Base-by-base conservation (phyloP, 1,284 basidiomycete species). In the Peniophora sp. region DNA sequence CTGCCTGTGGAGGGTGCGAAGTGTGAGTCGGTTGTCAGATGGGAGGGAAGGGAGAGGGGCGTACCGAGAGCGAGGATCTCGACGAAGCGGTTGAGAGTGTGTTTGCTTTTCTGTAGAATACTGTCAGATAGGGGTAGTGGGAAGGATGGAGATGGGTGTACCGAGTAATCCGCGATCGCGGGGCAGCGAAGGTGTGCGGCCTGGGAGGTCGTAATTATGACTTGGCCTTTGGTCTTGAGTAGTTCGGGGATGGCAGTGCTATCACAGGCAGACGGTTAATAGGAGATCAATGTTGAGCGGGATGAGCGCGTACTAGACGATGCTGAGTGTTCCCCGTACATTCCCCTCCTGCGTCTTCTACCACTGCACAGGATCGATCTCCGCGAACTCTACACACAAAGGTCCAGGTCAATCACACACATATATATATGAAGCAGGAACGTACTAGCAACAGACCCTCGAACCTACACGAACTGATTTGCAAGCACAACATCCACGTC, bases 401-500 rank as follows among this genome's bases (percentile, higher is more conserved):
- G 5, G 12, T 6, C 12, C 12, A 32, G 12, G n/a, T n/a, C n/a
- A n/a, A n/a, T n/a, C n/a, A n/a, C n/a, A n/a, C n/a, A 32, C 5
- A 41, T n/a, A n/a, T n/a, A n/a, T n/a, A n/a, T n/a, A n/a, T n/a
- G 39, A 32, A 32, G 39, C 39, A 41, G n/a, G 20, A 8, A 41
- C n/a, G 5, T 15, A 41, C 20, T n/a, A 6, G 6, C 39, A 22
- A 41, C 15, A 22, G 39, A 8, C 39, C 15, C n/a, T 36, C 11
- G 35, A 22, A 22, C 20, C n/a, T 17, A 8, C 39, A 41, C 39
- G 20, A 32, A 49, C 34, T 48, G 52, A 39, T 54, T 54, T 15
- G 47, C 45, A 35, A 55, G 36, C 20, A 52, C 50, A 18, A 55
- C 32, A 46, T 55, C 54, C n/a, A 55, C 24, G n/a, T 32, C 47